Evolutionary conservation across 352 stramenopile genomes (phyloP).

Genomic region (Thalassiosira hispida): DNA sequence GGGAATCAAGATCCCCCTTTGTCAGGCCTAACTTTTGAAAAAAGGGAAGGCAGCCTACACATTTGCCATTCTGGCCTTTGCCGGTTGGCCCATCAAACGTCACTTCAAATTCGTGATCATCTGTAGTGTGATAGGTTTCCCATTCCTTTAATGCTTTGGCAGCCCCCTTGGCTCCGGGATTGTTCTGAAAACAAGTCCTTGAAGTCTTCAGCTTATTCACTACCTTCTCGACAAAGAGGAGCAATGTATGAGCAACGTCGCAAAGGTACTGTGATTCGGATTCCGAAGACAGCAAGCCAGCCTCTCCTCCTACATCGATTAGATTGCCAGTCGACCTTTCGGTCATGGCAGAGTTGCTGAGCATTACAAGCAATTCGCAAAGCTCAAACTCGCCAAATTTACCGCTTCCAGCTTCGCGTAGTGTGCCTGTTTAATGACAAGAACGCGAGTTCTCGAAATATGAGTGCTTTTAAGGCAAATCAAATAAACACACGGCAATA

Average conservation of each 20-base stretch:
- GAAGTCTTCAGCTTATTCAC: constrained; percentile 47
- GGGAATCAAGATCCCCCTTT: constrained; percentile 32
- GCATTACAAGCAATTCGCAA: constrained; percentile 59
- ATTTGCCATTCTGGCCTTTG: constrained; percentile 44
- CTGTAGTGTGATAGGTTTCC: constrained; percentile 56
- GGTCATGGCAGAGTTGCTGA: constrained; percentile 53
- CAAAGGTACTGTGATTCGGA: constrained; percentile 49
- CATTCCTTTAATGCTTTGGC: constrained; percentile 34
- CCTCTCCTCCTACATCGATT: constrained; percentile 35
- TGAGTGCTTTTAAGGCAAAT: too few relatives aligned
- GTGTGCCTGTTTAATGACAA: too few relatives aligned
- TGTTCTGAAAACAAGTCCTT: constrained; percentile 58
- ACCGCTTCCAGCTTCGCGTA: constrained; percentile 67
- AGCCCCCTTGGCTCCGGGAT: constrained; percentile 52
- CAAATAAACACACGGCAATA: too few relatives aligned
- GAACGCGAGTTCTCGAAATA: too few relatives aligned
- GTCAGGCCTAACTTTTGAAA: constrained; percentile 58
- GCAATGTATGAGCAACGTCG: constrained; percentile 68
- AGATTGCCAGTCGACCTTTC: constrained; percentile 45
- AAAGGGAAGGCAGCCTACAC: constrained; percentile 67
- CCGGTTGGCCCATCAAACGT: constrained; percentile 68
- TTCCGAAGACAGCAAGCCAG: constrained; percentile 16
- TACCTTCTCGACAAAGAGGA: constrained; percentile 79
- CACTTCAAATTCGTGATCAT: constrained; percentile 73
- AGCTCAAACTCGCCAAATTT: constrained; percentile 77